These are phyloP conservation scores for Hyphodiscus hymeniophilus DNA, from an alignment of 495 filamentous ascomycete species.

Conservation along the genomic window DNA sequence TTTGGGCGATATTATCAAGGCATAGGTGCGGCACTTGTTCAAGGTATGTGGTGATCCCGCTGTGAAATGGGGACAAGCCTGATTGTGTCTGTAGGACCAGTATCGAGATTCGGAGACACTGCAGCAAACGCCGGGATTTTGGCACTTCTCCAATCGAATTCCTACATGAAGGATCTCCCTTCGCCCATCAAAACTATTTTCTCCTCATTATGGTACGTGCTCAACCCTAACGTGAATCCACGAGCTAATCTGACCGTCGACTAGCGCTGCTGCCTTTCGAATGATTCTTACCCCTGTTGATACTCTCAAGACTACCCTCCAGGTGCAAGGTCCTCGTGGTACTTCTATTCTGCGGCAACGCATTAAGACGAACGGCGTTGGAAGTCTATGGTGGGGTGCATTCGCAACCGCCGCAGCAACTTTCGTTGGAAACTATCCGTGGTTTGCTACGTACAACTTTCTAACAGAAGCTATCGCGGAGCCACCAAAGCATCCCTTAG, in stretches of 20 bases:
- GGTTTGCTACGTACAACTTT: conserved; percentile 29
- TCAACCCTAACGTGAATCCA: neutral
- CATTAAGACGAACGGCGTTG: conserved; percentile 27
- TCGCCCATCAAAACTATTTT: conserved; percentile 25
- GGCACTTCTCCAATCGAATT: conserved; percentile 26
- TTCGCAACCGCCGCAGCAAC: conserved; percentile 28
- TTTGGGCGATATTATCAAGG: conserved; percentile 27
- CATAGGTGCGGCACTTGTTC: conserved; percentile 26
- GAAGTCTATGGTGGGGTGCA: conserved; percentile 29
- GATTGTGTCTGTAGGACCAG: conserved; percentile 18
- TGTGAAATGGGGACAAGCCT: neutral
- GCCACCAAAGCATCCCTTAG: conserved; percentile 19
- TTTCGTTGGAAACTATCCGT: conserved; percentile 29
- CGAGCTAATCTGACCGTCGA: neutral
- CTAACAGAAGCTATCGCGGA: conserved; percentile 19
- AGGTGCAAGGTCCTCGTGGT: conserved; percentile 24
- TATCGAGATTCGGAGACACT: conserved; percentile 28
- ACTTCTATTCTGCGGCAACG: conserved; percentile 25
- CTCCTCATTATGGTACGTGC: conserved; percentile 23
- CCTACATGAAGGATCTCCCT: conserved; percentile 26
- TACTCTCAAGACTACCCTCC: conserved; percentile 29
- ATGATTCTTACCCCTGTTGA: conserved; percentile 29
- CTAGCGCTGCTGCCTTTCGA: conserved; percentile 25
- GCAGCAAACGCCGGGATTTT: conserved; percentile 30
- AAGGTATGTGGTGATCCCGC: conserved; percentile 13